Conservation (phyloP, 441 rosid species). For the Theobroma grandiflorum region DNA sequence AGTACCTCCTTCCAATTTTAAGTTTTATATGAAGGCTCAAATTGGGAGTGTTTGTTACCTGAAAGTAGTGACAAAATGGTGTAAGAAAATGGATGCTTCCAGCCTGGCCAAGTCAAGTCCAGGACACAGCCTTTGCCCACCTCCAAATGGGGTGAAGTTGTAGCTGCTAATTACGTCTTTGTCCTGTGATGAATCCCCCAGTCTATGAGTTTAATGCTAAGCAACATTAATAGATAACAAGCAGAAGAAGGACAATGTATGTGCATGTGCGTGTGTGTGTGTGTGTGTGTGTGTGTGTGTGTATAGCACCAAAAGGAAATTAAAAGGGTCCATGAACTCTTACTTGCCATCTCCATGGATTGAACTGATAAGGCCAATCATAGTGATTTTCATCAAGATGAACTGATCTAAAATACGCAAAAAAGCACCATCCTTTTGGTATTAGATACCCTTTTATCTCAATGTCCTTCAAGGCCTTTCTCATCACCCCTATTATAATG, state of each 20-base stretch:
- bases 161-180: slow-evolving; percentile 52
- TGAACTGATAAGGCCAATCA: slow-evolving; percentile 79
- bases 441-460: slow-evolving; percentile 83
- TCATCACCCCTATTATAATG: slow-evolving; percentile 87
- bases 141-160: slow-evolving; percentile 95
- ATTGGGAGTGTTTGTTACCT: slow-evolving; percentile 43
- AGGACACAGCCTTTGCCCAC: slow-evolving; percentile 96
- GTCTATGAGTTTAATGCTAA: not conserved
- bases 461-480: slow-evolving; percentile 85
- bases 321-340: slow-evolving; percentile 25
- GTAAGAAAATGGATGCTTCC: slow-evolving; percentile 90
- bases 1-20: too few relatives aligned
- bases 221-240: not conserved
- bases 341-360: slow-evolving; percentile 99
- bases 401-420: slow-evolving; percentile 87
- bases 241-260: too few relatives aligned
- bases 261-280: too few relatives aligned
- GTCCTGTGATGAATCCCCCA: slow-evolving; percentile 48
- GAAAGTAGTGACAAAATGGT: slow-evolving; percentile 85
- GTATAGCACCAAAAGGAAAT: not conserved
- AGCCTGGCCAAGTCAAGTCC: slow-evolving; percentile 96
- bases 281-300: too few relatives aligned
- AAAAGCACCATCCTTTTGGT: slow-evolving; percentile 94
- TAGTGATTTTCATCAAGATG: slow-evolving; percentile 89
- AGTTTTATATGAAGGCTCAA: not conserved